Evolutionary conservation across 176 grass and related monocot genomes (phyloP), one percentile per base, ranked within the genome.

Genomic region (Bolboschoenus planiculmis): DNA sequence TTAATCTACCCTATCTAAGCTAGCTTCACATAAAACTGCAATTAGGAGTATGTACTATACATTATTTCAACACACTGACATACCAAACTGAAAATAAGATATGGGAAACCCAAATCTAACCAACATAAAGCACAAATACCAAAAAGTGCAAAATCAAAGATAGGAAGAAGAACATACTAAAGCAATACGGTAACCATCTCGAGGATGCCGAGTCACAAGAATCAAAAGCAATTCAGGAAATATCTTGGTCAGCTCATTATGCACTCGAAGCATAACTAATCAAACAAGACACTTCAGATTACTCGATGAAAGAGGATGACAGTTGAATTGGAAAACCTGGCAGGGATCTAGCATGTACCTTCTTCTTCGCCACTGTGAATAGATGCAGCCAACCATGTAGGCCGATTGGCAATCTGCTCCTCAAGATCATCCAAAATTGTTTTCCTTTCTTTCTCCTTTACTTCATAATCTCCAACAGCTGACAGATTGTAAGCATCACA

Each of bases 281-380:
- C 72, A 78, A 6, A 68, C 39, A 56, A 88, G 13, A 3, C 78
- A 29, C 46, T 30, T 86, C 72, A 84, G 3, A 76, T 84, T 64
- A 18, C 44, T 79, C 56, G 2, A 79, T 13, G 40, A 43, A 15
- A 82, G 40, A 61, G 23, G 39, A 78, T 48, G 30, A 82, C 4
- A 56, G 58, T 44, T 88, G 15, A 31, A 50, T 63, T 46, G 30
- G 20, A 47, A 16, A 51, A 48, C 3, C 4, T 33, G 59, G 33
- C 15, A 21, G 37, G 21, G 31, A 73, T 30, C 2, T 78, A 83
- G 33, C 65, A 77, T 78, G 21, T 16, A 83, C 96, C 87, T 90
- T 88, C 79, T 90, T 98, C 89, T 93, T 98, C 92, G 26, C 96
- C 92, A 51, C 83, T 83, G 84, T 98, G 92, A 80, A 98, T 79